phyloP scores from a whole-genome alignment of 108 stramenopile genomes.

The Cyclotella distinguenda region DNA sequence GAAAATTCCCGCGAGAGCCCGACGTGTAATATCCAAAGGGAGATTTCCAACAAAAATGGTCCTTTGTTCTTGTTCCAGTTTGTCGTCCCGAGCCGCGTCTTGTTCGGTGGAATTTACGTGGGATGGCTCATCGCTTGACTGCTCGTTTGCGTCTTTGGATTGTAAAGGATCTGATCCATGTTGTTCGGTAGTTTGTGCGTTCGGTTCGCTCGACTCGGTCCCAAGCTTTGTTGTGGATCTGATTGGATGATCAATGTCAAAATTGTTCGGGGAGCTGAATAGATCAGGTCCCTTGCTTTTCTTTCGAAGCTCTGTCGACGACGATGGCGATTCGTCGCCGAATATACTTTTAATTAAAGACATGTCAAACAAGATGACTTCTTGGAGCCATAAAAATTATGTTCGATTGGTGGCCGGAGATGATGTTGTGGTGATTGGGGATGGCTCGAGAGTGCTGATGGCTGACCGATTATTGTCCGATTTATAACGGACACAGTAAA shows the following conservation, averaged over 20 bases:
- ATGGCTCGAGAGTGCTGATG: too few relatives aligned
- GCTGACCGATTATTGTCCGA: too few relatives aligned
- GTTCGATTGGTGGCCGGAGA: neutral
- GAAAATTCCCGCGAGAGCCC: conserved; percentile 60
- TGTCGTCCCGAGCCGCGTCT: conserved; percentile 7
- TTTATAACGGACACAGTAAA: too few relatives aligned
- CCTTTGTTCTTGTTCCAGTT: conserved; percentile 47
- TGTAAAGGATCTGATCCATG: neutral
- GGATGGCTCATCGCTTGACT: neutral
- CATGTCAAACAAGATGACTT: neutral
- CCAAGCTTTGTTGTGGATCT: neutral
- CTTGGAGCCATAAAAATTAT: neutral
- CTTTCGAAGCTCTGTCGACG: conserved; percentile 9
- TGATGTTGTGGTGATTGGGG: neutral
- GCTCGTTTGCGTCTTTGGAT: neutral
- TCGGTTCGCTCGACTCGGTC: neutral
- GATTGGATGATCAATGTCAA: neutral
- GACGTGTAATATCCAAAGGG: conserved; percentile 59
- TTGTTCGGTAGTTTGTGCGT: neutral
- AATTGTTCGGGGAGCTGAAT: neutral
- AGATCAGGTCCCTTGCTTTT: neutral
- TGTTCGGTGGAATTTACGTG: neutral
- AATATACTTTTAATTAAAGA: conserved; percentile 33
- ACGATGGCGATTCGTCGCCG: conserved; percentile 15
- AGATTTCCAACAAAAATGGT: conserved; percentile 87